Evolutionary conservation across 345 rosid species (phyloP), one percentile per base, ranked within the genome.

Genomic region (Camelina sativa): DNA sequence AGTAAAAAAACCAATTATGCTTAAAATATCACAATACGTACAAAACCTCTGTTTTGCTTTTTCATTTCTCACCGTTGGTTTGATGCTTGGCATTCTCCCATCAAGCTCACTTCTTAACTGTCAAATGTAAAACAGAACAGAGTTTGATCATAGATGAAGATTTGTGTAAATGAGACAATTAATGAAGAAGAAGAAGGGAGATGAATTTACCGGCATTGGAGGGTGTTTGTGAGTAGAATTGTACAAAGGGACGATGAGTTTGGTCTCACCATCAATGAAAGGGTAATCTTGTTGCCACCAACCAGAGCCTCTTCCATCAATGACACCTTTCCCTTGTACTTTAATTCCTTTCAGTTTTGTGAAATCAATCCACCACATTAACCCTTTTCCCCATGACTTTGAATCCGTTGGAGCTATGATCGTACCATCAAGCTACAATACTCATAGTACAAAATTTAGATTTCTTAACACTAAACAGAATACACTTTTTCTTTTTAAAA

Each of bases 221-320:
- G 88, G 92, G 51, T 65, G 78, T 62, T 76, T 62, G 40, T 80
- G 74, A 65, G 72, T 17, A 64, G 96, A 84, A 72, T 56, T 79
- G 83, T 92, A 88, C 61, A 88, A 59, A 40, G 96, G 97, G 19
- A 88, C 30, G 38, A 87, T 79, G 76, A 87, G 85, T 60, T 82
- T 83, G 66, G 78, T 37, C 71, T 88, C 93, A 15, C 82, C 85
- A 37, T 96, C 96, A 22, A 57, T 57, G 32, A 74, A 81, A 11
- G 90, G 89, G 25, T 80, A 59, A 48, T 80, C 88, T 77, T 88
- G 86, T 79, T 85, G 85, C 99, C 99, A 96, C 99, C 99, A 96
- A 37, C 83, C 85, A 43, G 99, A 87, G 46, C 99, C 99, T 77
- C 95, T 84, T 72, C 99, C 99, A 75, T 96, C 99, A 63, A 96